These are phyloP conservation scores for Torulaspora quercuum DNA, from an alignment of 805 yeast genomes.

Conservation along the genomic window DNA sequence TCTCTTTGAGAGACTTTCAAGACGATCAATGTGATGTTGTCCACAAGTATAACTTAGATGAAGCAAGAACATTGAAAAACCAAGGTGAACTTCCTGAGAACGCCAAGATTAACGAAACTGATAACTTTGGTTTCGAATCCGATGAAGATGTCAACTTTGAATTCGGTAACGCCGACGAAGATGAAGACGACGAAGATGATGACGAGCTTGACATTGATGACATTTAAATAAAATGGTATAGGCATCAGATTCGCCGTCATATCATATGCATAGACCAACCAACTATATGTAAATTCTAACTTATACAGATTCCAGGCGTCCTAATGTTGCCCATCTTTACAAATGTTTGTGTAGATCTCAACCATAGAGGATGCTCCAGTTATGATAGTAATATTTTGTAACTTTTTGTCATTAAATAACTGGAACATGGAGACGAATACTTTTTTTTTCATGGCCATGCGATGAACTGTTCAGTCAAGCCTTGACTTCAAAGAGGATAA, in stretches of 20 bases:
- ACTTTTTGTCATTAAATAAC: too few relatives aligned
- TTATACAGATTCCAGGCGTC: conserved; percentile 8
- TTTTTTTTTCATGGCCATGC: conserved; percentile 1
- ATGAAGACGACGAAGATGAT: conserved; percentile 62
- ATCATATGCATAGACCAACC: conserved; percentile 10
- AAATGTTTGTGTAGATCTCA: too few relatives aligned
- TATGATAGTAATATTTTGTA: too few relatives aligned
- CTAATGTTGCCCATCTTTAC: too few relatives aligned
- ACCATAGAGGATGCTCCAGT: too few relatives aligned
- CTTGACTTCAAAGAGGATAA: too few relatives aligned
- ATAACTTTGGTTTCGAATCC: conserved; percentile 92
- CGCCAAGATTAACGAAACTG: conserved; percentile 96
- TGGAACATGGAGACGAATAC: not conserved
- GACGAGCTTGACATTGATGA: conserved; percentile 87
- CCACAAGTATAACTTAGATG: conserved; percentile 94
- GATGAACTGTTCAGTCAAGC: too few relatives aligned
- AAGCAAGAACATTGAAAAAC: conserved; percentile 92
- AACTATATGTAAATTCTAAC: conserved; percentile 11
- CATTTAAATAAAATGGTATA: conserved; percentile 48
- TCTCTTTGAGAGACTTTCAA: conserved; percentile 96
- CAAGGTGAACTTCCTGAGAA: conserved; percentile 97
- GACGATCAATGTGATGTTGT: conserved; percentile 98
- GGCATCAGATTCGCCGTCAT: conserved; percentile 7
- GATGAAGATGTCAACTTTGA: conserved; percentile 98
- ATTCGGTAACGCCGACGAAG: conserved; percentile 89